A percentile compares a stretch with the other conserved stretches of the same genome.
Evolutionary conservation across 2,329 filamentous ascomycete genomes (phyloP).

Genomic region (Cordyceps cicadae): DNA sequence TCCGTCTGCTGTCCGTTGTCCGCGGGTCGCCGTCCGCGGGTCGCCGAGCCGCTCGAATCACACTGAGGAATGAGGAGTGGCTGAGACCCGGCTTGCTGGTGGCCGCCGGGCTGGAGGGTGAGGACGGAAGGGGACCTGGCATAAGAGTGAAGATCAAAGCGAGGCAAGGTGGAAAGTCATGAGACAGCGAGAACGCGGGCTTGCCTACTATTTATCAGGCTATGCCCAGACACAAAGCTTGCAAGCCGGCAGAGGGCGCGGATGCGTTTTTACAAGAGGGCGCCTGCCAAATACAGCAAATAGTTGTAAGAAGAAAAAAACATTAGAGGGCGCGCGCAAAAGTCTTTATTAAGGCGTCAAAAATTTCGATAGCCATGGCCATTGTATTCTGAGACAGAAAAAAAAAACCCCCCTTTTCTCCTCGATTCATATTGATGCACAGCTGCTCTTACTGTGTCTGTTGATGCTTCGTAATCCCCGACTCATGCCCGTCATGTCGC

Average conservation of each 20-base stretch:
- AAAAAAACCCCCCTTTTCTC: not conserved
- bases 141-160: not conserved
- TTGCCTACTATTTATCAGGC: not conserved
- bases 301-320: not conserved
- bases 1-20: not conserved
- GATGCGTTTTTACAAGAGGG: conserved; percentile 4
- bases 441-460: too few relatives aligned
- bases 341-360: not conserved
- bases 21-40: not conserved
- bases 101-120: not conserved
- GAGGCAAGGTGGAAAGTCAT: not conserved
- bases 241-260: conserved; percentile 2
- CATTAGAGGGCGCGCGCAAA: not conserved
- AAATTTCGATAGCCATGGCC: not conserved
- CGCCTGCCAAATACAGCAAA: not conserved
- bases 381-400: not conserved
- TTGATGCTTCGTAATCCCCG: not conserved
- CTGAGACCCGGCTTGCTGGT: not conserved
- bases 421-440: not conserved
- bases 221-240: not conserved
- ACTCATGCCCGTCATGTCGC: not conserved
- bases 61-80: not conserved
- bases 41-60: not conserved
- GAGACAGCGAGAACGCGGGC: not conserved
- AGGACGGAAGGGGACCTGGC: too few relatives aligned